Percentiles rank a stretch among this genome's conserved stretches.
Evolutionary conservation across 495 filamentous ascomycete species (phyloP).

Genomic region (Aspergillus avenaceus): DNA sequence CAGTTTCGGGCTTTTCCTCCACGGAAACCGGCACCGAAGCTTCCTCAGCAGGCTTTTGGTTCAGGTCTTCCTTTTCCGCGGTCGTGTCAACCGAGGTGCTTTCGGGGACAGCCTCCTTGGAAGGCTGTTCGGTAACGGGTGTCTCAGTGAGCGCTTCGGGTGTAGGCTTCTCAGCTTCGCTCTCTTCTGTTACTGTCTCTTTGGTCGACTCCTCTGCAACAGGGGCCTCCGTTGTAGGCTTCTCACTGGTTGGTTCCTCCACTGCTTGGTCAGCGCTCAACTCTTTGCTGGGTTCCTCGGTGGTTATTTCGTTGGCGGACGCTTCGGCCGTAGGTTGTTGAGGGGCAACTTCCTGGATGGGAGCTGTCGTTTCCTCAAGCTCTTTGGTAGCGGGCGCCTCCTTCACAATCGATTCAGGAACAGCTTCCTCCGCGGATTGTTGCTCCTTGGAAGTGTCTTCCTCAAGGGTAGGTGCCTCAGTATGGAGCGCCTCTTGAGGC

Average conservation of each 20-base stretch:
- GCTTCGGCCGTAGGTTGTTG: neutral
- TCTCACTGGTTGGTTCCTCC: slow-evolving; percentile 1
- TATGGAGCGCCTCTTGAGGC: neutral
- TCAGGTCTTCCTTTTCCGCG: neutral
- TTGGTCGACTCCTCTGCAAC: neutral
- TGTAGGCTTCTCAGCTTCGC: neutral
- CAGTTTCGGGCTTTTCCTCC: neutral
- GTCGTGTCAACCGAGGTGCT: neutral
- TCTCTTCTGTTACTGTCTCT: neutral
- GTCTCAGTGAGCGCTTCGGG: neutral
- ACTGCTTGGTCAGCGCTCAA: neutral
- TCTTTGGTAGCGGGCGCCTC: neutral
- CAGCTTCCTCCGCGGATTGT: slow-evolving; percentile 2
- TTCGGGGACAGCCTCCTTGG: neutral
- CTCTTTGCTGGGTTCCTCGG: neutral
- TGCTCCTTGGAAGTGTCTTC: slow-evolving; percentile 1
- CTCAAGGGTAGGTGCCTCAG: neutral
- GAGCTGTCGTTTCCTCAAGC: neutral
- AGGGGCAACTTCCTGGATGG: neutral
- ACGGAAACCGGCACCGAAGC: neutral
- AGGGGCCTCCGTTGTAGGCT: neutral
- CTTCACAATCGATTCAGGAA: neutral
- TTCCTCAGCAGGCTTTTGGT: neutral
- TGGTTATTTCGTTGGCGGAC: neutral
- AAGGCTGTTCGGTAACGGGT: neutral